Evolutionary conservation across 1,284 basidiomycete genomes (phyloP).

Genomic region (Malassezia obtusa): DNA sequence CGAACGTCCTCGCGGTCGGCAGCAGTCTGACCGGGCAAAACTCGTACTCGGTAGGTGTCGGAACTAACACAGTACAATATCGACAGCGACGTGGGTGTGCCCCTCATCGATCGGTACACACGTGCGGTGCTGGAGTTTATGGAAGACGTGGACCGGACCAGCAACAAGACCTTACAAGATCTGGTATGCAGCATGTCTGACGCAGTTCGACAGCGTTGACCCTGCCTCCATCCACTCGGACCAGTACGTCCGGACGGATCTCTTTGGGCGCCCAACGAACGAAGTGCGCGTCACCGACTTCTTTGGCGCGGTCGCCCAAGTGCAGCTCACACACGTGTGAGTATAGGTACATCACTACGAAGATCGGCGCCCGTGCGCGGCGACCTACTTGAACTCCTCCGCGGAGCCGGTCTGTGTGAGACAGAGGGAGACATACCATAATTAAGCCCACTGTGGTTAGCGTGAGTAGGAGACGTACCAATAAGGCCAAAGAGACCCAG

Average conservation of each 20-base stretch:
- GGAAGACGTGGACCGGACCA: constrained; percentile 84
- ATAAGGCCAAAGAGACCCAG: constrained; percentile 45
- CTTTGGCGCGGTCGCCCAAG: constrained; percentile 80
- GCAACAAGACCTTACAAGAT: constrained; percentile 67
- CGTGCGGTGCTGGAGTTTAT: constrained; percentile 83
- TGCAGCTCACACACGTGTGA: constrained; percentile 53
- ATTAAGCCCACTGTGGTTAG: constrained; percentile 17
- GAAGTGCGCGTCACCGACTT: constrained; percentile 83
- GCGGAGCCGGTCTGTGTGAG: constrained; percentile 14
- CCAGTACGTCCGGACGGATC: constrained; percentile 73
- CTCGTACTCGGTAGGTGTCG: constrained; percentile 69
- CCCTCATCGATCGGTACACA: constrained; percentile 89
- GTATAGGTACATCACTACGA: background rate
- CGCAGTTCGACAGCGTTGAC: constrained; percentile 1
- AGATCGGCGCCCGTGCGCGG: background rate
- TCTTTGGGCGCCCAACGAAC: constrained; percentile 63
- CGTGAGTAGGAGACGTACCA: constrained; percentile 12
- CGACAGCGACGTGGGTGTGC: constrained; percentile 84
- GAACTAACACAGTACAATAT: constrained; percentile 63
- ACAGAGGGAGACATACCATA: constrained; percentile 3
- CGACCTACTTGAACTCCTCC: constrained; percentile 15
- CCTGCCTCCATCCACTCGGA: constrained; percentile 61
- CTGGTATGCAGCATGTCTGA: constrained; percentile 49
- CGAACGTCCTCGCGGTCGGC: constrained; percentile 87
- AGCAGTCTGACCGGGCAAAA: constrained; percentile 79